These are phyloP conservation scores for Mycena vitilis DNA, from an alignment of 768 basidiomycete genomes.

Conservation along the genomic window DNA sequence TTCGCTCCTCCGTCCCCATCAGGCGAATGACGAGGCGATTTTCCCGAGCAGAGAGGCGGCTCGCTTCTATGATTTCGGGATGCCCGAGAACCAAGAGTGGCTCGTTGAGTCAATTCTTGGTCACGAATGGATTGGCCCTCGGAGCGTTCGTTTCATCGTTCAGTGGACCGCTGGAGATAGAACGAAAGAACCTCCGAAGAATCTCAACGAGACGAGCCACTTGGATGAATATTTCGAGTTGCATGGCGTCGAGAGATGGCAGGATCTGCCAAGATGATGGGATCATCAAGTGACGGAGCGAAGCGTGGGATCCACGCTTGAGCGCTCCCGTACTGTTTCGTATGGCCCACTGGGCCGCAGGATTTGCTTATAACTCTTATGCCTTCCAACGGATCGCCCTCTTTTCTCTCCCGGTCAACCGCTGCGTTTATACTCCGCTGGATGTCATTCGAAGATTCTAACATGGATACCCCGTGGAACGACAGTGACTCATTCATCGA, in stretches of 20 bases:
- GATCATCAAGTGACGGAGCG: background rate
- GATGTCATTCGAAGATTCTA: no score
- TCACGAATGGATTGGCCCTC: background rate
- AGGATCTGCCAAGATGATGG: background rate
- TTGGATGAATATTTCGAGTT: background rate
- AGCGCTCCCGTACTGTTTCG: no score
- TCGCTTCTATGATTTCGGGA: conserved; percentile 51
- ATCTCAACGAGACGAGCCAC: conserved; percentile 35
- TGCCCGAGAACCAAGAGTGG: conserved; percentile 47
- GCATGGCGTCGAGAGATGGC: conserved; percentile 1
- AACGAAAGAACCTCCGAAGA: conserved; percentile 44
- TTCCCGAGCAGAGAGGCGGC: conserved; percentile 22
- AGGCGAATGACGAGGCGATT: no score
- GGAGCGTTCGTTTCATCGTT: conserved; percentile 41
- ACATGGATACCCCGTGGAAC: no score
- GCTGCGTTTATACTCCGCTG: no score
- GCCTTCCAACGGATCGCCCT: no score
- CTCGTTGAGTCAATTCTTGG: conserved; percentile 48
- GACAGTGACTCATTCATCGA: no score
- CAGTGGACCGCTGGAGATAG: conserved; percentile 47
- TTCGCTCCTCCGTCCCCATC: conserved; percentile 37
- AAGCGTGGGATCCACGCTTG: no score
- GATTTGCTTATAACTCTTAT: no score
- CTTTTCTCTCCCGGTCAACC: no score
- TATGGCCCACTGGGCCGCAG: no score